Base-by-base conservation (phyloP, 768 basidiomycete species). In the Krasilnikovozyma curviuscula region DNA sequence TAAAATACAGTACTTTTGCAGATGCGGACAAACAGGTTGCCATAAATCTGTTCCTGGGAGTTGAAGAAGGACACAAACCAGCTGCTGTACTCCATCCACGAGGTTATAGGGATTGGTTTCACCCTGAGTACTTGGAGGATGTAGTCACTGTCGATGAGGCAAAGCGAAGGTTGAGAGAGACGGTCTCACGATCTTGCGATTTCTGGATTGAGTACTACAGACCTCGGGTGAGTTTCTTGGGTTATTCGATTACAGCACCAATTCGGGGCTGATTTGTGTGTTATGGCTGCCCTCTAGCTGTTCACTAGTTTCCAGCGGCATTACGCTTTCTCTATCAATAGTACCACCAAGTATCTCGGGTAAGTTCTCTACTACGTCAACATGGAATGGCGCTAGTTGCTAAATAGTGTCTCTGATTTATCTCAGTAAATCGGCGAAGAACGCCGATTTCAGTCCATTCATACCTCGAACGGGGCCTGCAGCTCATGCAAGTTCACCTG, bases 1-100 rank as follows among this genome's bases (percentile, higher is more conserved):
- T 4, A 18, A 41, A 18, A 39, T 18, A 39, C n/a, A 39, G 28
- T 18, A 24, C 25, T 37, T 24, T 24, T 12, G 12, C 52, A 85
- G 91, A 98, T 60, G 85, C 83, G 6, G 93, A 95, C 66, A 97
- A 95, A 63, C 93, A 98, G 65, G 73, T 81, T 8, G 89, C 91
- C 6, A 98, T 95, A 61, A 88, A 98, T 64, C 73, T 95, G n/a
- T 97, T 97, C 64, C 76, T 97, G 3, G 83, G 88, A 31, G 72
- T 84, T 3, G 49, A 32, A n/a, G 40, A 39, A 14, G 29, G 33
- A 37, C 70, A 75, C 46, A 47, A 48, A 14, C 44, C 49, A 1
- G 69, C 69, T 30, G 62, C 66, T 3, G 67, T 72, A 1, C 69
- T 70, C 2, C 69, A 73, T 2, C 73, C 82, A 0, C 72, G 77